Conservation (phyloP, 2,329 filamentous ascomycete species). For the Paramyrothecium sp. region DNA sequence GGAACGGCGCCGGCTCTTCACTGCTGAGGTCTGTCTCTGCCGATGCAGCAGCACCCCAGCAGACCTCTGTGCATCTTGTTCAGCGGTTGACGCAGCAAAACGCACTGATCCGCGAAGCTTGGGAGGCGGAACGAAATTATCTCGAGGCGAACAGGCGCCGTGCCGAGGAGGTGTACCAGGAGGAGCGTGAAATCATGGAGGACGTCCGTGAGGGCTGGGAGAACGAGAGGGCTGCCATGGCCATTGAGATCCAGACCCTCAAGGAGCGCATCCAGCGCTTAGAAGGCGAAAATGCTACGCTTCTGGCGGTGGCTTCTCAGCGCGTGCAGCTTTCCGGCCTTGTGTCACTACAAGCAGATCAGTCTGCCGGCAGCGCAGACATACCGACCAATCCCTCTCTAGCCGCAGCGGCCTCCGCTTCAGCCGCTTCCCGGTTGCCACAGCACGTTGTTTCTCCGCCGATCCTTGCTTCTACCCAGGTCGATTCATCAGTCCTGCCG, state of each 20-base stretch:
- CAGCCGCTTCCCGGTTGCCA: background rate
- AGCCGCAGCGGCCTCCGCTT: conserved; percentile 14
- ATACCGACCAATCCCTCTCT: conserved; percentile 17
- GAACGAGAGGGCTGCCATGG: conserved; percentile 38
- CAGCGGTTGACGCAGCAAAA: conserved; percentile 42
- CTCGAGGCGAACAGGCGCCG: conserved; percentile 52
- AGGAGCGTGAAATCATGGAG: conserved; percentile 53
- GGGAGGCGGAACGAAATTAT: conserved; percentile 53
- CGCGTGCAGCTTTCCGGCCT: conserved; percentile 25
- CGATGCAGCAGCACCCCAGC: conserved; percentile 26
- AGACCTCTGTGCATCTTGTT: conserved; percentile 32
- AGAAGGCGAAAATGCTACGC: conserved; percentile 33
- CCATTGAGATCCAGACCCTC: conserved; percentile 39
- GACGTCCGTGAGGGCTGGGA: conserved; percentile 47
- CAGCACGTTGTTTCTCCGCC: background rate
- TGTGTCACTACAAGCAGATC: conserved; percentile 26
- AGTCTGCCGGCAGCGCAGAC: conserved; percentile 21
- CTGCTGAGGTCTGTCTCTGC: conserved; percentile 26
- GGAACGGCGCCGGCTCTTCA: conserved; percentile 14
- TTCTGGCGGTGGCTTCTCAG: conserved; percentile 28
- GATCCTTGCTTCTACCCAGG: conserved; percentile 11
- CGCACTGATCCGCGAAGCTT: conserved; percentile 43
- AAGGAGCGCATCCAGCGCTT: conserved; percentile 34
- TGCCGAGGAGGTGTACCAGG: conserved; percentile 54
- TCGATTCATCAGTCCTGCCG: conserved; percentile 24